Evolutionary conservation across 495 filamentous ascomycete genomes (phyloP).

Genomic region (Aspergillus mulundensis): DNA sequence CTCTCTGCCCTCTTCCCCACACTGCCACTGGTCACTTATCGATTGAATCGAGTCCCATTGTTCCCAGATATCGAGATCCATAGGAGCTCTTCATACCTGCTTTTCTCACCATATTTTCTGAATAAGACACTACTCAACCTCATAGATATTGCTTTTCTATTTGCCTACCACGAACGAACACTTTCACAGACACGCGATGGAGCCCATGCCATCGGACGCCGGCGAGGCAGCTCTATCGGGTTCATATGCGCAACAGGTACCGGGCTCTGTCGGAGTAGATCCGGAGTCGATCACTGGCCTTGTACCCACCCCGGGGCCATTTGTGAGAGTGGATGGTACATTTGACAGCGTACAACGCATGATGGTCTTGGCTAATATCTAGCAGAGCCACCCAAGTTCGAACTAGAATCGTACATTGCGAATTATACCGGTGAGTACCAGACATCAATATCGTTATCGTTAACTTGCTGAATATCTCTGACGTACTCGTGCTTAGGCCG

Average conservation of each 20-base stretch:
- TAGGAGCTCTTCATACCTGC: neutral
- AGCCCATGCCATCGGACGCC: slow-evolving; percentile 31
- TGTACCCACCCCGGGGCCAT: slow-evolving; percentile 4
- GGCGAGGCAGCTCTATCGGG: slow-evolving; percentile 19
- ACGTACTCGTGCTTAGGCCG: slow-evolving; percentile 47
- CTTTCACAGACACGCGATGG: neutral
- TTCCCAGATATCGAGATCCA: neutral
- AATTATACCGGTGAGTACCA: slow-evolving; percentile 75
- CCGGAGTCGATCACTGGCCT: slow-evolving; percentile 15
- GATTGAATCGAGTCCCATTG: neutral
- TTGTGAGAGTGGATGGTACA: slow-evolving; percentile 33
- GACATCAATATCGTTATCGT: neutral
- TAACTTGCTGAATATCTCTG: neutral
- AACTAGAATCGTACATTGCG: slow-evolving; percentile 85
- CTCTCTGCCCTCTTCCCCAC: slow-evolving; percentile 8
- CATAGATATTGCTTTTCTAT: neutral
- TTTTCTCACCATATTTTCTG: neutral
- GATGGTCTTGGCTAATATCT: neutral
- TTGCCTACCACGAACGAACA: neutral
- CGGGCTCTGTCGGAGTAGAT: slow-evolving; percentile 7
- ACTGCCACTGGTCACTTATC: slow-evolving; percentile 9
- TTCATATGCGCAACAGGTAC: slow-evolving; percentile 11
- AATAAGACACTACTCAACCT: neutral
- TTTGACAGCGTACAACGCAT: neutral
- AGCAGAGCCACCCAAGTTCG: slow-evolving; percentile 82